These are phyloP conservation scores for Limonium bicolor DNA, from an alignment of 148 eudicot species.

Conservation along the genomic window DNA sequence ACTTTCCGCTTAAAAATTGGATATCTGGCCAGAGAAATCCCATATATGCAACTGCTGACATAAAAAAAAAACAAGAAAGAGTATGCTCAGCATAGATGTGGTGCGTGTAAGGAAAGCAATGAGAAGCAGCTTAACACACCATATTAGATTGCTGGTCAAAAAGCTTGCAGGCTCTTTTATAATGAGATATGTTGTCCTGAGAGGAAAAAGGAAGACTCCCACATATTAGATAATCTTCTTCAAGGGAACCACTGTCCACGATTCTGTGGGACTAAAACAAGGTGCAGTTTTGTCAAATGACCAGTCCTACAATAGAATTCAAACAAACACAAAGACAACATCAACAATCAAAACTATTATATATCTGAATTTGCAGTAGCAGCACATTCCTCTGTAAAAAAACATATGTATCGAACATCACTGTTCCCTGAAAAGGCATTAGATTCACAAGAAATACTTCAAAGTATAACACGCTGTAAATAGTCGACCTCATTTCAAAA, in stretches of 20 bases:
- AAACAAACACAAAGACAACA: neutral
- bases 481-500: too few relatives aligned
- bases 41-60: conserved; percentile 47
- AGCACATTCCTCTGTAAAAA: too few relatives aligned
- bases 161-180: conserved; percentile 33
- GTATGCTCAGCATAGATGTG: neutral
- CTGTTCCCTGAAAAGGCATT: too few relatives aligned
- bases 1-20: conserved; percentile 26
- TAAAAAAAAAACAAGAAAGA: conserved; percentile 5
- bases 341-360: neutral
- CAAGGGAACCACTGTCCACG: too few relatives aligned
- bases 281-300: neutral
- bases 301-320: neutral
- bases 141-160: conserved; percentile 28
- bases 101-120: neutral
- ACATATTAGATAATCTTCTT: too few relatives aligned
- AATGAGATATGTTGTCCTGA: conserved; percentile 48
- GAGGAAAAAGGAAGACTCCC: conserved; percentile 1
- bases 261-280: neutral
- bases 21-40: conserved; percentile 75
- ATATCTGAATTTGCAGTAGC: too few relatives aligned
- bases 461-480: too few relatives aligned
- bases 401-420: too few relatives aligned
- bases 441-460: too few relatives aligned
- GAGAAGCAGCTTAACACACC: conserved; percentile 26